phyloP scores from a whole-genome alignment of 805 yeast genomes.

The Clavispora fructus region DNA sequence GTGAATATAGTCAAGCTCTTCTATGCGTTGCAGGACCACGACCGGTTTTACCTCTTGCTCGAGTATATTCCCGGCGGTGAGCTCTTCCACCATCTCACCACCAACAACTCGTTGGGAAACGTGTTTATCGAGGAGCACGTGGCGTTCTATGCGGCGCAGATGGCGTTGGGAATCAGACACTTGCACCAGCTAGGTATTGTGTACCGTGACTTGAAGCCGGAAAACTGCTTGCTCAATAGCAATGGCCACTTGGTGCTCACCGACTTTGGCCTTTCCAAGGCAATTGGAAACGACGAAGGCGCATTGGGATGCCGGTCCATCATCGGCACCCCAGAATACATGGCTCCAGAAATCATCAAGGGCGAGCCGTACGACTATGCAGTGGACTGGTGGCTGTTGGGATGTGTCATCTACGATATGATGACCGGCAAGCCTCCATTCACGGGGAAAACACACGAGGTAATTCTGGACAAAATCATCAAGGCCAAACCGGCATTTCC shows the following conservation, averaged over 20 bases:
- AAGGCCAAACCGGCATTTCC: constrained; percentile 34
- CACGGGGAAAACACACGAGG: constrained; percentile 37
- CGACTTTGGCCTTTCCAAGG: constrained; percentile 73
- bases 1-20: constrained; percentile 37
- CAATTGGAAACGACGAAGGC: constrained; percentile 35
- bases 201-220: constrained; percentile 86
- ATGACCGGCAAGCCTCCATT: constrained; percentile 43
- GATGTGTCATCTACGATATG: constrained; percentile 40
- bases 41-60: constrained; percentile 38
- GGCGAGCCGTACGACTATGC: constrained; percentile 45
- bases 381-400: constrained; percentile 47
- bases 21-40: constrained; percentile 41
- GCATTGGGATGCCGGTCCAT: constrained; percentile 40
- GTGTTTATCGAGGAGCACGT: constrained; percentile 58
- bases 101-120: constrained; percentile 32
- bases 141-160: constrained; percentile 75
- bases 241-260: constrained; percentile 79
- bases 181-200: constrained; percentile 77
- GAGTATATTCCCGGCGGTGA: constrained; percentile 45
- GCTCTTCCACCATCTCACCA: constrained; percentile 35
- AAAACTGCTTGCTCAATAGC: constrained; percentile 73
- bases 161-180: constrained; percentile 71
- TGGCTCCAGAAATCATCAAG: constrained; percentile 66
- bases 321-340: constrained; percentile 72
- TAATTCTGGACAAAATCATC: constrained; percentile 35